phyloP scores from a whole-genome alignment of 257 asterid genomes.

The Scutellaria baicalensis region DNA sequence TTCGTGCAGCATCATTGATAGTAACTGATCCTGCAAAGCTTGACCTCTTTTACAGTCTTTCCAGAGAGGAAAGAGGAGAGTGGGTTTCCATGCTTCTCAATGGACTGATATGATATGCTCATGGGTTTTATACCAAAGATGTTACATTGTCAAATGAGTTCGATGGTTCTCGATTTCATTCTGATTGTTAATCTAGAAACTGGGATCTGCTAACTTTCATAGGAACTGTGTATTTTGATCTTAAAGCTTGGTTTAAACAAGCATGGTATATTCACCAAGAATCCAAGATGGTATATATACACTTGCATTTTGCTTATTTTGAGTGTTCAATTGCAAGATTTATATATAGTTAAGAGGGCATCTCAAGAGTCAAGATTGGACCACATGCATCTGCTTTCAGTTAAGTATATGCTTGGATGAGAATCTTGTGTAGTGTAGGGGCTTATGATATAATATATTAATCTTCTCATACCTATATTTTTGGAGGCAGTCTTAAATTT shows the following conservation, averaged over 20 bases:
- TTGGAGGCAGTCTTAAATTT: too few relatives aligned
- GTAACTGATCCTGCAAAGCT: constrained; percentile 20
- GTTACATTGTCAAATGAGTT: neutral
- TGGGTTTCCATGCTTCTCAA: constrained; percentile 22
- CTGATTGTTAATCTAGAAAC: too few relatives aligned
- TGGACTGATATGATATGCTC: constrained; percentile 9
- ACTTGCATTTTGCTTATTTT: too few relatives aligned
- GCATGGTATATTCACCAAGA: neutral
- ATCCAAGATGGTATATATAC: too few relatives aligned
- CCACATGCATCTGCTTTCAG: too few relatives aligned
- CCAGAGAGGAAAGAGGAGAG: constrained; percentile 16
- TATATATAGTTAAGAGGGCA: too few relatives aligned
- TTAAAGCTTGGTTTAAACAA: neutral
- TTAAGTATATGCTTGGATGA: too few relatives aligned
- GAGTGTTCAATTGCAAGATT: too few relatives aligned
- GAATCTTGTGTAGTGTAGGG: too few relatives aligned
- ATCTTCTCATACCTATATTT: too few relatives aligned
- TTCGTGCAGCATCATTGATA: constrained; percentile 12
- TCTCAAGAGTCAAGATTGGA: too few relatives aligned
- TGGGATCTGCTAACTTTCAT: neutral
- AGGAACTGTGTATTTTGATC: neutral
- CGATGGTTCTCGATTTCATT: neutral
- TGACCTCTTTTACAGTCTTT: constrained; percentile 20
- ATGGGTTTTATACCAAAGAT: neutral
- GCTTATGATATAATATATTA: too few relatives aligned